Evolutionary conservation across 1,284 basidiomycete genomes (phyloP).

Genomic region (Tranzscheliella williamsii): DNA sequence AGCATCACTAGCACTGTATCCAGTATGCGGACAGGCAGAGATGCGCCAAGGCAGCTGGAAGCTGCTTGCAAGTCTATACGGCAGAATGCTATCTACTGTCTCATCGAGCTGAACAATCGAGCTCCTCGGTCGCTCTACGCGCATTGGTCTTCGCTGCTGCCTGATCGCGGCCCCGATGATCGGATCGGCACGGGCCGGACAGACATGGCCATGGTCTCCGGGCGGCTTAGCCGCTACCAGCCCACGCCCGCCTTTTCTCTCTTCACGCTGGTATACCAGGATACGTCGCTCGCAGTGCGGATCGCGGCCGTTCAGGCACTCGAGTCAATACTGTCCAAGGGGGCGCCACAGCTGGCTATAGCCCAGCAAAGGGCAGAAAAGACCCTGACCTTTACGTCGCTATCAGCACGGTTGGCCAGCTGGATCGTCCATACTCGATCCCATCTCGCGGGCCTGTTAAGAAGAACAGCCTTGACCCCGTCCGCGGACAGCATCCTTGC

Average conservation of each 20-base stretch:
- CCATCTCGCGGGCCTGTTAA: constrained; percentile 10
- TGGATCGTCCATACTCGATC: constrained; percentile 30
- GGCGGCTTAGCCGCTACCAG: neutral
- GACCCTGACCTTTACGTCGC: constrained; percentile 22
- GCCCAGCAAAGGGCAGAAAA: constrained; percentile 25
- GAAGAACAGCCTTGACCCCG: constrained; percentile 3
- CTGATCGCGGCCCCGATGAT: constrained; percentile 1
- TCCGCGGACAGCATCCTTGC: neutral
- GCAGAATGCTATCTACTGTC: constrained; percentile 19
- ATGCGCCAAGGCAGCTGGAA: constrained; percentile 16
- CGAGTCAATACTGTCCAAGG: constrained; percentile 10
- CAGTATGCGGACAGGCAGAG: constrained; percentile 1
- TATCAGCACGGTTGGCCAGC: constrained; percentile 22
- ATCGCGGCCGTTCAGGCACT: constrained; percentile 16
- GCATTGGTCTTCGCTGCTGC: constrained; percentile 15
- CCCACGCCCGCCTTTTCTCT: constrained; percentile 3
- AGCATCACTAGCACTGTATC: neutral
- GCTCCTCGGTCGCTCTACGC: constrained; percentile 7
- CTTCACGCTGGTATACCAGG: constrained; percentile 12
- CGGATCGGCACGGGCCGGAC: neutral
- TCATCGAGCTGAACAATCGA: constrained; percentile 19
- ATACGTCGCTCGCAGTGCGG: constrained; percentile 14
- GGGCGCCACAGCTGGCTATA: constrained; percentile 15
- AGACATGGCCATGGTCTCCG: too few species aligned
- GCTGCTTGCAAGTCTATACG: constrained; percentile 15